Base-by-base conservation (phyloP, 2,329 filamentous ascomycete genomes). In the Ophiostoma sp. region DNA sequence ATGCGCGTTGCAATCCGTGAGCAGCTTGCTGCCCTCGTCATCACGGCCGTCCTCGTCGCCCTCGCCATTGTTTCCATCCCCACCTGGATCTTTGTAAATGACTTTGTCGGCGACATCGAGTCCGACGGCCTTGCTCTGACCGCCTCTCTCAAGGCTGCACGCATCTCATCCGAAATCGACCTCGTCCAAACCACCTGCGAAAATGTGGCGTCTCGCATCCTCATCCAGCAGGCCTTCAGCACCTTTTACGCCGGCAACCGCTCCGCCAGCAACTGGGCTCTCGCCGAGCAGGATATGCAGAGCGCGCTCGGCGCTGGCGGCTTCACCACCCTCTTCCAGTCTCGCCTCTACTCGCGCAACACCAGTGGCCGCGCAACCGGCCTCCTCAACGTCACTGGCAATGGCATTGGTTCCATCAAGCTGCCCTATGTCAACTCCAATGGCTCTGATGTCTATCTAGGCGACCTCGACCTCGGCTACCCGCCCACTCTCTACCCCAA, bases 1-100 rank as follows among this genome's bases (percentile, higher is more conserved):
- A 94, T 97, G 92, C 88, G 93, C 79, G 87, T 97, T 78, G 90
- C 91, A 71, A 97, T 97, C 76, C 87, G 93, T 75, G 89, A 94
- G 81, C 94, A 97, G 85, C 85, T 97, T 75, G 92, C 88, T 74
- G 84, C 89, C 78, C 84, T 97, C 73, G 92, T 97, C 76, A 83
- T 95, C 74, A 77, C 92, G 72, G 87, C 90, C 72, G 89, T 92
- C 67, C 85, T 96, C 71, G 81, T 91, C 71, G 89, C 90, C 69
- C 85, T 97, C 72, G 87, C 90, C 70, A 88, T 96, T 72, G 85
- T 97, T 72, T 88, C 92, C 20, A 86, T 97, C 73, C 92, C 93
- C 75, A 91, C 89, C 78, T 87, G 85, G 85, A 78, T 87, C 71
- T 87, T 83, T 73, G 84, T 87, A 75, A 83, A 86, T 75, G 77